phyloP scores from a whole-genome alignment of 768 basidiomycete genomes.

The Termitomyces sp. region DNA sequence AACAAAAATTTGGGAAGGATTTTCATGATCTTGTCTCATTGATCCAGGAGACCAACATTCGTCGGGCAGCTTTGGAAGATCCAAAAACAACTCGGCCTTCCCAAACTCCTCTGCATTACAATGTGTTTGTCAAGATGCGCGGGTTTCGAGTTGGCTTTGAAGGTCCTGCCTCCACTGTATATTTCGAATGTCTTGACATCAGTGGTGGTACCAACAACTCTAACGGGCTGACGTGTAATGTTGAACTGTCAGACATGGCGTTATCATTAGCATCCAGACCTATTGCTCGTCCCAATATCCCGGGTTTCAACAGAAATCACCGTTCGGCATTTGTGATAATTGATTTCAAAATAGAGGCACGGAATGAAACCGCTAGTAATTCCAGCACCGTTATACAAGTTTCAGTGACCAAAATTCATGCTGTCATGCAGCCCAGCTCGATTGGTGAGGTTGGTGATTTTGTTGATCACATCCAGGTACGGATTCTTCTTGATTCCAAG shows the following conservation, averaged over 20 bases:
- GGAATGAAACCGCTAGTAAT: conserved; percentile 20
- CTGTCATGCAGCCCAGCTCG: conserved; percentile 92
- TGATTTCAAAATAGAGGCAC: conserved; percentile 54
- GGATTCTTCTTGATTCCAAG: conserved; percentile 1
- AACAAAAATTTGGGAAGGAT: conserved; percentile 88
- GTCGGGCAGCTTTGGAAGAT: conserved; percentile 15
- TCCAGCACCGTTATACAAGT: conserved; percentile 42
- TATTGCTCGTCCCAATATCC: conserved; percentile 26
- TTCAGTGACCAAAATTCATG: conserved; percentile 74
- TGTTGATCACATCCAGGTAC: conserved; percentile 78
- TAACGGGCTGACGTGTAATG: conserved; percentile 54
- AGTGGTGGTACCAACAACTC: conserved; percentile 55
- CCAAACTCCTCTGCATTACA: conserved; percentile 31
- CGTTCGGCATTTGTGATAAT: conserved; percentile 82
- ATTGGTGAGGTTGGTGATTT: conserved; percentile 90
- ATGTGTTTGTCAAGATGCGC: conserved; percentile 60
- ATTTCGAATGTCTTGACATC: conserved; percentile 74
- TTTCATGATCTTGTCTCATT: conserved; percentile 76
- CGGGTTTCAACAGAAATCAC: conserved; percentile 54
- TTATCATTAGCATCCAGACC: conserved; percentile 77
- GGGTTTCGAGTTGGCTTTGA: conserved; percentile 82
- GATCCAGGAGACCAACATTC: conserved; percentile 54
- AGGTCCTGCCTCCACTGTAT: conserved; percentile 67
- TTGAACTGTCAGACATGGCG: conserved; percentile 70
- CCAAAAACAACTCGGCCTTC: conserved; percentile 12